Conservation (phyloP, 148 eudicot species). For the Nepenthes mirabilis region DNA sequence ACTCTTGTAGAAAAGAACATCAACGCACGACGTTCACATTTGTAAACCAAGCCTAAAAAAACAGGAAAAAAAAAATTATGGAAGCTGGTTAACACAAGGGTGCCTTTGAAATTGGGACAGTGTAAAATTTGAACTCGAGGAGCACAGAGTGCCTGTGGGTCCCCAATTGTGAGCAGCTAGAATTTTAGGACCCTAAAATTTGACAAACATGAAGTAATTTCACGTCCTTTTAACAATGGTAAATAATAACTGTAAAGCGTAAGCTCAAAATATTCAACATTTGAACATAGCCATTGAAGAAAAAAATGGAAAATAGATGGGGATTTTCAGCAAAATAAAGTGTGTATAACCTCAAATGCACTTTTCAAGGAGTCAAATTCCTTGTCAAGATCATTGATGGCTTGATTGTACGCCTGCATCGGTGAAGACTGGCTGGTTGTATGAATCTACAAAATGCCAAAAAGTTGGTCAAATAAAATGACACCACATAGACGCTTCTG, state of each 20-base stretch:
- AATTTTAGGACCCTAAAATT: too few relatives aligned
- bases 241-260: neutral
- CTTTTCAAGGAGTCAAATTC: constrained; percentile 77
- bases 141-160: too few relatives aligned
- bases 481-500: neutral
- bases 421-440: constrained; percentile 93
- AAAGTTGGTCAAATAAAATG: neutral
- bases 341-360: constrained; percentile 59
- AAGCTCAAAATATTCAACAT: neutral
- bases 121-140: too few relatives aligned
- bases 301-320: neutral
- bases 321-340: neutral
- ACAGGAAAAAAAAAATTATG: too few relatives aligned
- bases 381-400: constrained; percentile 87
- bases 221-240: too few relatives aligned
- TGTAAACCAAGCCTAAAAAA: too few relatives aligned
- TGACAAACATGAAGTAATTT: too few relatives aligned
- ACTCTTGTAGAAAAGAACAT: too few relatives aligned
- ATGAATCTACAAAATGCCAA: constrained; percentile 49
- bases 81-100: too few relatives aligned
- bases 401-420: constrained; percentile 88
- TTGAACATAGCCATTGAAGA: neutral
- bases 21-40: too few relatives aligned
- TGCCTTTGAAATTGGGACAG: too few relatives aligned
- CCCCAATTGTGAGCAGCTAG: too few relatives aligned